Evolutionary conservation across 2,329 filamentous ascomycete genomes (phyloP).

Genomic region (Thermoascus crustaceus): DNA sequence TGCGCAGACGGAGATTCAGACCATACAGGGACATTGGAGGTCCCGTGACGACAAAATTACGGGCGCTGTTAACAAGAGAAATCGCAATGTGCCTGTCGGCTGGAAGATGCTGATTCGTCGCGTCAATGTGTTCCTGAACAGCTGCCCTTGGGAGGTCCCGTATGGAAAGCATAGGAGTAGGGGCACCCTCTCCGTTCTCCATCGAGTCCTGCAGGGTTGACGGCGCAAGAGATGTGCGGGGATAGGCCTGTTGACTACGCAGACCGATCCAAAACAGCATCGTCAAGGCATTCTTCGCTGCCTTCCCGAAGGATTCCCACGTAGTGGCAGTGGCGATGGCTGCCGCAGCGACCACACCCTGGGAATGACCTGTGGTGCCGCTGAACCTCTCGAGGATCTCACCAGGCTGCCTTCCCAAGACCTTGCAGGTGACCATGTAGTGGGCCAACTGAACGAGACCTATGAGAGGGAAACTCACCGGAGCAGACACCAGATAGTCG

Average conservation of each 20-base stretch:
- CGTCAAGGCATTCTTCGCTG: conserved; percentile 71
- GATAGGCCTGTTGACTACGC: conserved; percentile 94
- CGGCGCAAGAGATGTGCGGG: conserved; percentile 85
- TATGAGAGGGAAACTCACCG: conserved; percentile 92
- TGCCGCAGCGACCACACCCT: conserved; percentile 89
- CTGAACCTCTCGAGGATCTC: conserved; percentile 75
- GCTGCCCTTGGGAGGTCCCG: conserved; percentile 80
- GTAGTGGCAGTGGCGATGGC: conserved; percentile 82
- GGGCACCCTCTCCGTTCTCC: conserved; percentile 88
- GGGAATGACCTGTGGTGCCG: conserved; percentile 91
- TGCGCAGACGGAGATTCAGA: conserved; percentile 87
- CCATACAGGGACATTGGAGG: conserved; percentile 94
- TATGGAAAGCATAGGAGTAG: conserved; percentile 96
- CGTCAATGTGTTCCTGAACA: conserved; percentile 93
- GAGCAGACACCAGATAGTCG: conserved; percentile 89
- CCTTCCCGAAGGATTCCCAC: conserved; percentile 84
- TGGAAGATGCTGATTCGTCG: conserved; percentile 92
- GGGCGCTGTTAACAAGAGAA: conserved; percentile 91
- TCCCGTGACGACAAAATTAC: conserved; percentile 93
- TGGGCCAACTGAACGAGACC: conserved; percentile 93
- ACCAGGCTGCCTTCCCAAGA: conserved; percentile 80
- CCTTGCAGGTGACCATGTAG: conserved; percentile 89
- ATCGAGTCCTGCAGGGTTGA: conserved; percentile 85
- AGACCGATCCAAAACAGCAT: conserved; percentile 98
- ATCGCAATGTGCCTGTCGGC: conserved; percentile 88